Base-by-base conservation (phyloP, 1,284 basidiomycete genomes). In the Fomitopsis betulina region DNA sequence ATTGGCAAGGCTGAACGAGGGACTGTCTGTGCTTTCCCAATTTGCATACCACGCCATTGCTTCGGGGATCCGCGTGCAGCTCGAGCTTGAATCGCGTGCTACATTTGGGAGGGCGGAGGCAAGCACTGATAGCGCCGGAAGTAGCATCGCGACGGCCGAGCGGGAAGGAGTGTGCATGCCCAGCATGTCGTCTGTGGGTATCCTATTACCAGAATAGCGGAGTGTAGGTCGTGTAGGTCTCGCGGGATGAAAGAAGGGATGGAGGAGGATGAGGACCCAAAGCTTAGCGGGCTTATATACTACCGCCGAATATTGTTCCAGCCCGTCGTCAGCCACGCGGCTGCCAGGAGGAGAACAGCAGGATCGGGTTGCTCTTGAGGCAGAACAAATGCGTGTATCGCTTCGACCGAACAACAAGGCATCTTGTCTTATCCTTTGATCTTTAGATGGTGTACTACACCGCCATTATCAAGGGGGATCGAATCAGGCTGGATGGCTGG, bases 1-100 rank as follows among this genome's bases (percentile, higher is more conserved):
- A 30, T 76, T 70, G 42, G 69, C 67, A 5, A 80, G 77, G 19
- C 79, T 68, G 58, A 77, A 74, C 15, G 52, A 21, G 1, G 54
- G 51, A 15, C 12, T 33, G 17, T 73, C 63, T 43, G 65, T 54
- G 25, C 71, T 75, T 56, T 79, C 73, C 83, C 83, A 86, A 45
- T 78, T 80, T 32, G 84, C 76, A 63, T 81, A 85, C 84, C 84
- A 87, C 0, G 80, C 78, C 45, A 79, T 71, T 2, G 81, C 77
- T 4, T 85, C 67, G 23, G 78, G 60, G 13, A 66, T 63, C 45
- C 64, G 58, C 38, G 37, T 51, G 21, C 58, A 43, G 55, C 60
- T 60, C 42, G 50, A 55, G 55, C 33, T 40, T 42, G 60, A 58
- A 25, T 37, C 37, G n/a, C 51, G n/a, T 27, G 45, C 27, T 10